phyloP scores from a whole-genome alignment of 306 rosid species.

The Castanea crenata region DNA sequence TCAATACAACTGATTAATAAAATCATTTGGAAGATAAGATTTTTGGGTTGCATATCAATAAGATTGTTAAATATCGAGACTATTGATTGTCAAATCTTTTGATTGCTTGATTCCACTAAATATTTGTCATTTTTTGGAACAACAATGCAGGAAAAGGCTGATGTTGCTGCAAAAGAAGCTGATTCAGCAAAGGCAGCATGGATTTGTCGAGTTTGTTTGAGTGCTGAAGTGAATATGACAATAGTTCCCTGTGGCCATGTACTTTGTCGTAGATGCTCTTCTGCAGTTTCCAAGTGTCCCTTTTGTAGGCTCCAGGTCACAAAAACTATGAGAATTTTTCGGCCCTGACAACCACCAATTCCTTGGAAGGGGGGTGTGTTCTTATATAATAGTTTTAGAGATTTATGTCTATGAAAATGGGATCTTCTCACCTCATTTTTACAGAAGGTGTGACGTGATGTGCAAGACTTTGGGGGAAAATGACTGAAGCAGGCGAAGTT shows the following conservation, averaged over 20 bases:
- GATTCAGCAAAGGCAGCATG: constrained; percentile 93
- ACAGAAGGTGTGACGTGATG: neutral
- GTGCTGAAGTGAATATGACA: constrained; percentile 72
- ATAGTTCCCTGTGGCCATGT: constrained; percentile 97
- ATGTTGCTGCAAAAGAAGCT: constrained; percentile 79
- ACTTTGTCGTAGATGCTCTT: constrained; percentile 85
- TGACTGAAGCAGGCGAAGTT: neutral
- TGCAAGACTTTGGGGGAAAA: neutral
- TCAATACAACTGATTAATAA: neutral
- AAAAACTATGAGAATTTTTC: constrained; percentile 66
- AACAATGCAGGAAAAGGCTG: constrained; percentile 71
- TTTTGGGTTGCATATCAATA: neutral
- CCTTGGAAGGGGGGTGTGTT: neutral
- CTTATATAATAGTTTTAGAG: neutral
- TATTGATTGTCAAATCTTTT: neutral
- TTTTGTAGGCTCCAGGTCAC: constrained; percentile 90
- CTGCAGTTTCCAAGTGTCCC: constrained; percentile 90
- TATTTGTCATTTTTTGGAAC: constrained; percentile 5
- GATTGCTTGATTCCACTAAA: neutral
- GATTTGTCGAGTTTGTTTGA: constrained; percentile 88
- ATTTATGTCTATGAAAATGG: neutral
- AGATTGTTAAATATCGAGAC: neutral
- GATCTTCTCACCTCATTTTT: neutral
- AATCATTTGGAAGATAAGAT: neutral
- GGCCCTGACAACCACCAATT: constrained; percentile 49